These are phyloP conservation scores for Solanum chiquidenum DNA, from an alignment of 257 asterid genomes.

Conservation along the genomic window DNA sequence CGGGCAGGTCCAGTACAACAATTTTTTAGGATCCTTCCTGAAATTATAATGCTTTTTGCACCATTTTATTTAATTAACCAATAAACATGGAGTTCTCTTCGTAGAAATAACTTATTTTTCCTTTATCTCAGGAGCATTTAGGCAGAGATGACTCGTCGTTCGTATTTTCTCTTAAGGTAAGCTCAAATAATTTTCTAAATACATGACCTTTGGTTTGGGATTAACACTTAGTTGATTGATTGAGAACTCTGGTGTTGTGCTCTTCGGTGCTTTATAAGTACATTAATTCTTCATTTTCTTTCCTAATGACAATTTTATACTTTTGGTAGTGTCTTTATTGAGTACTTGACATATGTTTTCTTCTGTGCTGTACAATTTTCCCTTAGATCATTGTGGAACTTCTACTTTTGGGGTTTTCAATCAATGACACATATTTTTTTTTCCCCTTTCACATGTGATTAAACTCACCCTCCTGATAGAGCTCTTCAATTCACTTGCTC, in stretches of 20 bases:
- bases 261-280: conserved; percentile 1
- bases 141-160: conserved; percentile 77
- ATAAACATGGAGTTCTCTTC: neutral
- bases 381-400: neutral
- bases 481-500: neutral
- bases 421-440: neutral
- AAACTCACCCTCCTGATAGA: neutral
- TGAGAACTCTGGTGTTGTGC: neutral
- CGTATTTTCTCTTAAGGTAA: conserved; percentile 81
- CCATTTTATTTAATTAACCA: neutral
- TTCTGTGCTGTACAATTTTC: neutral
- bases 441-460: neutral
- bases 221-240: neutral
- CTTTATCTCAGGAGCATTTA: conserved; percentile 67
- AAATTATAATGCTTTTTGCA: conserved; percentile 8
- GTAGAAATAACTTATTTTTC: neutral
- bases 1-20: conserved; percentile 63
- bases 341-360: neutral
- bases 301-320: neutral
- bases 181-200: neutral
- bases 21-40: neutral
- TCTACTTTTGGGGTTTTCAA: neutral
- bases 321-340: neutral
- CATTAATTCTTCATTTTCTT: neutral
- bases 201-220: neutral